These are phyloP conservation scores for Fragilaria crotonensis DNA, from an alignment of 108 stramenopile species.

Conservation along the genomic window DNA sequence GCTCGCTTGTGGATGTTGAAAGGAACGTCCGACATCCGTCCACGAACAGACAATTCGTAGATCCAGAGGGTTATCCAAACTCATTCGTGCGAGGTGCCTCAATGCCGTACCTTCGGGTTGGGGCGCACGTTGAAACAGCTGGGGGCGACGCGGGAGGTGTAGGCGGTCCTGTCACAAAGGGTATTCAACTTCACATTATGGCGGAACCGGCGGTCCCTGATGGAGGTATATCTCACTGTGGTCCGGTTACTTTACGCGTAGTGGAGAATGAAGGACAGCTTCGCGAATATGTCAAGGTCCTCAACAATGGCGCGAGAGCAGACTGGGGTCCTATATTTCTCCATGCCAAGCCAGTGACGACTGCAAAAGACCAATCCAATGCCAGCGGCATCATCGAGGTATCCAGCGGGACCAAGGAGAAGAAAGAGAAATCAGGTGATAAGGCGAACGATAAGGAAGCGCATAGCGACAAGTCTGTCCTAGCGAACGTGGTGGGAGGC, in stretches of 20 bases:
- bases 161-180: slow-evolving; percentile 52
- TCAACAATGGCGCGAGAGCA: slow-evolving; percentile 71
- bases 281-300: slow-evolving; percentile 65
- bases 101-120: slow-evolving; percentile 67
- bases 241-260: slow-evolving; percentile 75
- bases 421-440: background rate
- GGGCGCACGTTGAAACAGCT: slow-evolving; percentile 73
- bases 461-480: slow-evolving; percentile 6
- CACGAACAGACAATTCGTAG: slow-evolving; percentile 43
- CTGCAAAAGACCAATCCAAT: slow-evolving; percentile 52
- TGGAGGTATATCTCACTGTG: slow-evolving; percentile 70
- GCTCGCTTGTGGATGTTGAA: slow-evolving; percentile 74
- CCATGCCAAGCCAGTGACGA: slow-evolving; percentile 73
- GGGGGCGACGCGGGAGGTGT: slow-evolving; percentile 29
- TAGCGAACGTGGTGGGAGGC: slow-evolving; percentile 12
- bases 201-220: slow-evolving; percentile 80
- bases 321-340: slow-evolving; percentile 78
- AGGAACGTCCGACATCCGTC: slow-evolving; percentile 42
- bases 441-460: background rate
- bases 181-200: slow-evolving; percentile 60
- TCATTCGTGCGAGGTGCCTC: slow-evolving; percentile 73
- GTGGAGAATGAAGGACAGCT: slow-evolving; percentile 84
- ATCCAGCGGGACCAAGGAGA: background rate
- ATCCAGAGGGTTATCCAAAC: slow-evolving; percentile 85
- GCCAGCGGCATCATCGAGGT: slow-evolving; percentile 38